Base-by-base conservation (phyloP, 2,329 filamentous ascomycete species). In the Aspergillus ustus region DNA sequence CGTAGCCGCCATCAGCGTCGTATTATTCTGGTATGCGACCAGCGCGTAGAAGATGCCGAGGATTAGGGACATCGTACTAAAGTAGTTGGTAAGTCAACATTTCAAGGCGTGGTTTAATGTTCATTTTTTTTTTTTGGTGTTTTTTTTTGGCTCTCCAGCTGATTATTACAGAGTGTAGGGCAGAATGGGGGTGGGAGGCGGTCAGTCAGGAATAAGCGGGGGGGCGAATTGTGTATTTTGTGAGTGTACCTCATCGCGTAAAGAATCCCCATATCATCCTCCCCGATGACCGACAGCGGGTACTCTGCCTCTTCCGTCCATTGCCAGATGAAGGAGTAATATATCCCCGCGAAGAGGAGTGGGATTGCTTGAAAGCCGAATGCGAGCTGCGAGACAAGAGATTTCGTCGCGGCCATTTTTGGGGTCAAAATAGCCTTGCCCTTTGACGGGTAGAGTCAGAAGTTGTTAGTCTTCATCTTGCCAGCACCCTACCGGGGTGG, bases 231-330 rank as follows among this genome's bases (percentile, higher is more conserved):
- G 25, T 25, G n/a, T n/a, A n/a, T n/a, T n/a, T n/a, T n/a, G 25
- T 25, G 25, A 5, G 25, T 25, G 25, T 57, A 57, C 55, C 55
- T 51, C 55, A 57, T 57, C 11, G 55, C 55, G 8, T 51, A 46
- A 11, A 57, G 25, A 11, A 46, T 57, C 1, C 31, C 45, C 7
- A 11, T 13, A 25, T 37, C 52, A 34, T 44, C 45, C 3, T 34
- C 56, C 37, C 29, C 31, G 1, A 58, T 17, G 1, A 37, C 31
- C 3, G 49, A 11, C 7, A 40, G 40, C 7, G 19, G 56, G 4
- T 22, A 43, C n/a, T 49, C 20, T 7, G 56, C 46, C 3, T 34
- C 46, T 20, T 46, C 19, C 1, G 34, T 25, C 25, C 25, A 43
- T 37, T 29, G 46, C 8, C n/a, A 57, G 11, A 57, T 7, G 5